Evolutionary conservation across 1,284 basidiomycete genomes (phyloP).

Genomic region (Cutaneotrichosporon cutaneum): DNA sequence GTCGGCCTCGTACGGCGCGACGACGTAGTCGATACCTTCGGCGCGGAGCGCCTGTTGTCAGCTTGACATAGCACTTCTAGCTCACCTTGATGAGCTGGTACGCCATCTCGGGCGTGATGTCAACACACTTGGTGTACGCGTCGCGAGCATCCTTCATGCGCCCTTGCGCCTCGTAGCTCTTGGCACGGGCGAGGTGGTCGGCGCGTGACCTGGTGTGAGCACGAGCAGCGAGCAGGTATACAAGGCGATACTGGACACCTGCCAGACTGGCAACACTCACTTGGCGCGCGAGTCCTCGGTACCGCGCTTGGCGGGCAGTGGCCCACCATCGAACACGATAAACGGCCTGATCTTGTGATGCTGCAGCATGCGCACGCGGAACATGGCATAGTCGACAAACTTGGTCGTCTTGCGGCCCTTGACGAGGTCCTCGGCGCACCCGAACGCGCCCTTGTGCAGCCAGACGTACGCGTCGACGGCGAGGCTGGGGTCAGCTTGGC

Average conservation of each 20-base stretch:
- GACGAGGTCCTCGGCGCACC: constrained; percentile 87
- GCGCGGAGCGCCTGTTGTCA: constrained; percentile 69
- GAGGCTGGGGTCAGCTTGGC: constrained; percentile 25
- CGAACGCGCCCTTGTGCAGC: constrained; percentile 92
- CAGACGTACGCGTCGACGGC: constrained; percentile 70
- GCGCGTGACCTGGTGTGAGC: constrained; percentile 50
- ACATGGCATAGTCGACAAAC: constrained; percentile 96
- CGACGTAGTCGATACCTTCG: constrained; percentile 78
- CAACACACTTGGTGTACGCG: constrained; percentile 83
- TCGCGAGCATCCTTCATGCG: constrained; percentile 79
- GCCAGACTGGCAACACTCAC: constrained; percentile 40
- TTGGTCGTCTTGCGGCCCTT: constrained; percentile 79
- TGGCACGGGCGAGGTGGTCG: constrained; percentile 62
- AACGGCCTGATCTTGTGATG: constrained; percentile 84
- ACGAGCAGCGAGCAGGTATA: background rate
- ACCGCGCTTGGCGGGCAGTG: constrained; percentile 86
- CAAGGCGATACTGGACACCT: background rate
- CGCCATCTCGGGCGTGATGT: constrained; percentile 97
- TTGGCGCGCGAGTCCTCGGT: constrained; percentile 79
- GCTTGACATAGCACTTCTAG: background rate
- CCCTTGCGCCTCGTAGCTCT: constrained; percentile 71
- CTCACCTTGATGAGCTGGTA: constrained; percentile 91
- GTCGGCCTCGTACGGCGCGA: constrained; percentile 98
- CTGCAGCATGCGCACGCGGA: constrained; percentile 78
- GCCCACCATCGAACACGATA: constrained; percentile 95